Evolutionary conservation across 306 rosid genomes (phyloP).

Genomic region (Ormosia emarginata): DNA sequence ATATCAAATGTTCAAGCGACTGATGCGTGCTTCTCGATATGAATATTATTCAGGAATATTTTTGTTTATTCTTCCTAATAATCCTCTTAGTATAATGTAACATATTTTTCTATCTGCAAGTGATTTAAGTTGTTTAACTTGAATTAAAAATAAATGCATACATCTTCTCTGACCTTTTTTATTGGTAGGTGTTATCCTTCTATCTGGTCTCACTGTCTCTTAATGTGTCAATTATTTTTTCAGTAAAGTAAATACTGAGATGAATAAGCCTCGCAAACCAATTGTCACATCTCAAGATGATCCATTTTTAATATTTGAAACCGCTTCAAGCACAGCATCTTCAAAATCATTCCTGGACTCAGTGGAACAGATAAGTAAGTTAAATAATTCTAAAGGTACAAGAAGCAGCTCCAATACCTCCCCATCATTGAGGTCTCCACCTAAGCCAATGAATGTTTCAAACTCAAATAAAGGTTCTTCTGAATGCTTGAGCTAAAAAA

Average conservation of each 20-base stretch:
- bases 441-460: constrained; percentile 45
- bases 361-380: constrained; percentile 45
- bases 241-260: constrained; percentile 19
- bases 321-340: constrained; percentile 43
- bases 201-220: background rate
- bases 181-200: background rate
- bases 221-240: background rate
- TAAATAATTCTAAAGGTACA: constrained; percentile 39
- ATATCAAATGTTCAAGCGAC: background rate
- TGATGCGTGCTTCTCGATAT: background rate
- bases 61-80: background rate
- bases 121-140: constrained; percentile 7
- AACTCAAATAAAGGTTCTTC: constrained; percentile 46
- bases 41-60: background rate
- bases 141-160: background rate
- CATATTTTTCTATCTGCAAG: background rate
- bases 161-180: background rate
- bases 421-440: constrained; percentile 61
- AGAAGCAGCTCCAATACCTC: constrained; percentile 36
- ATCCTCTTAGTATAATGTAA: background rate
- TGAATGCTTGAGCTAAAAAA: constrained; percentile 29
- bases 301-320: constrained; percentile 66
- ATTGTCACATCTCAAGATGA: constrained; percentile 41
- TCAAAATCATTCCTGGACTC: constrained; percentile 49
- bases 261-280: constrained; percentile 30